phyloP scores from a whole-genome alignment of 208 protist genomes.

The Trypanosoma brucei region DNA sequence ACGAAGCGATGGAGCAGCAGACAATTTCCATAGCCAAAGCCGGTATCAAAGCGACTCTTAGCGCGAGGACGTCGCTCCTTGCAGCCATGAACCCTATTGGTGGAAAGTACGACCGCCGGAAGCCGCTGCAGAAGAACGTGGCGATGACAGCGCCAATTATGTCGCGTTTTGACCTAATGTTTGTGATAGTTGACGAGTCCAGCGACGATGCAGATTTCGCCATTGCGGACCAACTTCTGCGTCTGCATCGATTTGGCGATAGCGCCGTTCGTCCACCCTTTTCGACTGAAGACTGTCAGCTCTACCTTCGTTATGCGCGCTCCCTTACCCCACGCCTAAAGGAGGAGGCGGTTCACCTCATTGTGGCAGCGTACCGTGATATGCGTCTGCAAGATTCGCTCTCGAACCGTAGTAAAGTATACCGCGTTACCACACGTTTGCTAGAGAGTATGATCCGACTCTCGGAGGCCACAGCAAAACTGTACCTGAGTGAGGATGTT shows the following conservation, averaged over 20 bases:
- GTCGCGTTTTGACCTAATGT: slow-evolving; percentile 99
- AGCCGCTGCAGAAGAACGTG: slow-evolving; percentile 92
- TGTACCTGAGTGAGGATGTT: slow-evolving; percentile 93
- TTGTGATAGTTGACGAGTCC: slow-evolving; percentile 98
- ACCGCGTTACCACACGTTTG: slow-evolving; percentile 98
- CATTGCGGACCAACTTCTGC: slow-evolving; percentile 97
- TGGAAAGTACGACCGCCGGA: slow-evolving; percentile 93
- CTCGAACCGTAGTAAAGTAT: slow-evolving; percentile 87
- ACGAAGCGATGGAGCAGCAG: slow-evolving; percentile 99
- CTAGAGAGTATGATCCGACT: slow-evolving; percentile 99
- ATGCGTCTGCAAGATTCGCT: slow-evolving; percentile 92
- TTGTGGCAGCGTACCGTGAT: slow-evolving; percentile 88
- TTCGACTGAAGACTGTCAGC: slow-evolving; percentile 80
- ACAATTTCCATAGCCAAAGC: slow-evolving; percentile 99
- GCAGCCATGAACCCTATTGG: slow-evolving; percentile 98
- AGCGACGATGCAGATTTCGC: slow-evolving; percentile 94
- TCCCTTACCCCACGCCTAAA: slow-evolving; percentile 89
- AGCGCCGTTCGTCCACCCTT: slow-evolving; percentile 68
- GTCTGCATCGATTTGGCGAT: slow-evolving; percentile 88
- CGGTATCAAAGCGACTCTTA: slow-evolving; percentile 98
- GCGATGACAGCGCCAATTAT: slow-evolving; percentile 97
- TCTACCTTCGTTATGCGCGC: slow-evolving; percentile 92
- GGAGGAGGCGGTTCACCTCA: slow-evolving; percentile 76
- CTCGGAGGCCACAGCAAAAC: slow-evolving; percentile 96
- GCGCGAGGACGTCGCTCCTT: slow-evolving; percentile 97